Evolutionary conservation across 1,284 basidiomycete genomes (phyloP), one percentile per base, ranked within the genome.

Genomic region (Ustilago hordei): DNA sequence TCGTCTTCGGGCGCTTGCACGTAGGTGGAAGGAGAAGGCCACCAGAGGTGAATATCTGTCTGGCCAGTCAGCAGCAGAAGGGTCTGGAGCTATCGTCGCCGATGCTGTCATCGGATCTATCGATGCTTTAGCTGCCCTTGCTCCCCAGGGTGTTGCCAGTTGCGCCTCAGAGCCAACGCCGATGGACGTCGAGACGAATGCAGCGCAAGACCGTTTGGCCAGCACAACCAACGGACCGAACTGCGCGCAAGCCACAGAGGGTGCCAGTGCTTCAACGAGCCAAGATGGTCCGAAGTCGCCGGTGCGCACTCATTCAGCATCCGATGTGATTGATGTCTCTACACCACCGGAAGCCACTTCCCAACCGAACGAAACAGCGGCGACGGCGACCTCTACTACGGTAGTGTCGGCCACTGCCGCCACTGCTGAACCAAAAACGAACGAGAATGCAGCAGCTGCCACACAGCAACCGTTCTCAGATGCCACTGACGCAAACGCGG

Each of bases 111-210:
- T 45, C 19, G 7, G 8, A 19, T 45, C 43, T 19, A 45, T 45
- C 43, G 43, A 45, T 19, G 19, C n/a, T 15, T 11, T 45, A 8
- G 43, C 19, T 11, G n/a, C 43, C 19, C 19, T 19, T 45, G n/a
- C 43, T 45, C 43, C 43, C 19, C 43, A 19, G n/a, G 11, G n/a
- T 19, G 11, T 31, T 8, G 28, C 35, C n/a, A 38, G 12, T 36
- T 28, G 31, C 12, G 28, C 59, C n/a, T 11, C 43, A 50, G 13
- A 48, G 17, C 43, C 39, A 9, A 53, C 38, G 19, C 56, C 69
- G 6, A 71, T 71, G 69, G 60, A 71, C 5, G 35, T 71, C 43
- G 69, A 65, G 6, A n/a, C 31, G 2, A 23, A 28, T 23, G 35
- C 47, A 19, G 12, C 43, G 41, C 50, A 55, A 47, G 15, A 19